Evolutionary conservation across 31 red algal genomes (phyloP), one percentile per base, ranked within the genome.

Genomic region (Bonnemaisonia californica): DNA sequence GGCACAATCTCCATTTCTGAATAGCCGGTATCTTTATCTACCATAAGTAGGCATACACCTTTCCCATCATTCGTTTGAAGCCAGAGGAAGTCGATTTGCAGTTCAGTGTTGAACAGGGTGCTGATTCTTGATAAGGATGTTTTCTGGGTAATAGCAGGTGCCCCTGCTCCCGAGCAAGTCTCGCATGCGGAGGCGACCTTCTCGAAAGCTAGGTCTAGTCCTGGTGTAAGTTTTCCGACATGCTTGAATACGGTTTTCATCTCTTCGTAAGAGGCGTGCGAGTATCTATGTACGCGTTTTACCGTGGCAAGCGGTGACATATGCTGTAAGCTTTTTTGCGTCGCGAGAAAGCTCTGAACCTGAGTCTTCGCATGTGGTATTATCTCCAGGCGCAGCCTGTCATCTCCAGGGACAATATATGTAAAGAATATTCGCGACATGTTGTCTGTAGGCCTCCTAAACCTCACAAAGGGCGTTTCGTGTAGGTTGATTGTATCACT

Each of bases 51-150:
- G 39, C 34, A 26, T 32, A 56, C 59, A n/a, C 29, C 55, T 42
- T 86, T 77, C 1, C 59, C 72, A 4, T 33, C 13, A 3, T 5
- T 3, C 2, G 69, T 26, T 16, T 76, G 33, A 19, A 66, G 1
- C 1, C 59, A 54, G 1, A 60, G 7, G 40, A 86, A 77, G 31
- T 86, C 69, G 16, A 70, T 37, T 68, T 86, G 82, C 2, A 86
- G 11, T 4, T 45, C 62, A 22, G 55, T 23, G 37, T 86, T 86
- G 71, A 86, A 86, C 11, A n/a, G 42, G 41, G 57, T 69, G 47
- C 77, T 86, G 38, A 86, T 62, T 48, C 77, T 73, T 16, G 39
- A 36, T 1, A 88, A 1, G 1, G 73, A 88, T 28, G 80, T 13
- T 51, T 79, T 88, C 51, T 78, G 67, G 2, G 27, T 31, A n/a